A percentile compares a stretch with the other conserved stretches of the same genome.
Conservation (phyloP, 148 eudicot species). For the Polygonum maritimum region DNA sequence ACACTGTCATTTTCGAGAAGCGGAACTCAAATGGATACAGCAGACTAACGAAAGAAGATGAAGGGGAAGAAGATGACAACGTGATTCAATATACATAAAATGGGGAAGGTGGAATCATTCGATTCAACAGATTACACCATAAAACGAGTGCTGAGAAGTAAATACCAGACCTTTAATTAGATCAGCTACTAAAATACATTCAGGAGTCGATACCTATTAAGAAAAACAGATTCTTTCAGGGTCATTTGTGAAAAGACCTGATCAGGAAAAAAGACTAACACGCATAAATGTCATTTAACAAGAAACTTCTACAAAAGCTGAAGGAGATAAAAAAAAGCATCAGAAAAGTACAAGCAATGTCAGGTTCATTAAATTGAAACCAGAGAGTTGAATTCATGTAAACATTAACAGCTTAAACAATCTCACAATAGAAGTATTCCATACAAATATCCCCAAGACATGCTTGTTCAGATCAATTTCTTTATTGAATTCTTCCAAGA, state of each 20-base stretch:
- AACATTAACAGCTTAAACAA: neutral
- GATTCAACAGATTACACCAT: no score
- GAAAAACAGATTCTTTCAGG: neutral
- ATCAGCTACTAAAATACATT: neutral
- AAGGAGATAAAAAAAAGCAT: neutral
- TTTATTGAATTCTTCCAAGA: neutral
- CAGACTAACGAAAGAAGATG: no score
- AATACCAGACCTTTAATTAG: neutral
- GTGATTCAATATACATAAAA: neutral
- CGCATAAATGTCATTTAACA: neutral
- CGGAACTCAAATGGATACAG: no score
- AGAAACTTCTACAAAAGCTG: neutral
- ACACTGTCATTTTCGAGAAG: no score
- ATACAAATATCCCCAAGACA: no score
- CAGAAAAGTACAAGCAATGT: no score
- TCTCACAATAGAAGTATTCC: no score
- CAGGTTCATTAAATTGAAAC: neutral
- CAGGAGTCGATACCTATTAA: neutral
- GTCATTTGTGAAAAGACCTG: neutral
- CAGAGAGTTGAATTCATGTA: neutral
- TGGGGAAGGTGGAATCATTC: neutral
- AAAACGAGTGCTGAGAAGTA: neutral
- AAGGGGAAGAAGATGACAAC: neutral
- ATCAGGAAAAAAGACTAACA: neutral
- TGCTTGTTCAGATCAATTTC: neutral